These are phyloP conservation scores for Pichia kudriavzevii DNA, from an alignment of 1,139 yeast genomes.

Conservation along the genomic window DNA sequence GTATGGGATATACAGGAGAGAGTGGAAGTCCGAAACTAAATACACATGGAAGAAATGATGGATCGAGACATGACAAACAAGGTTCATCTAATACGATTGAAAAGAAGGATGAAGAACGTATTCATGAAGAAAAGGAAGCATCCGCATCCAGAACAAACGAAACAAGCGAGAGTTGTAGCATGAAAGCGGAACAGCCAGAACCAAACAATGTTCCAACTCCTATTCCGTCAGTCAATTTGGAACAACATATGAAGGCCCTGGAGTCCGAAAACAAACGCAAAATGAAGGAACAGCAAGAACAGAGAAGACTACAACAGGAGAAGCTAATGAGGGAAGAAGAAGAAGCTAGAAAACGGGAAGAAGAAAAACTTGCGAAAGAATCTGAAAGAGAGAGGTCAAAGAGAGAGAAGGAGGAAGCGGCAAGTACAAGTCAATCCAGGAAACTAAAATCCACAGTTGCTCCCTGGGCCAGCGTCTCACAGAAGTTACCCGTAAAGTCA, in stretches of 20 bases:
- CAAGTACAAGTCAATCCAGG: background rate
- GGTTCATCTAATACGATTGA: no score
- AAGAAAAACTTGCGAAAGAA: background rate
- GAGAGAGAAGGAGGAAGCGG: background rate
- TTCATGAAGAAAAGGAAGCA: no score
- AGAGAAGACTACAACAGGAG: constrained; percentile 4
- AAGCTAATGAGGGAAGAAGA: constrained; percentile 2
- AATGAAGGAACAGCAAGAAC: constrained; percentile 4
- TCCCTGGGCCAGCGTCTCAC: constrained; percentile 45
- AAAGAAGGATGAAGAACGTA: no score
- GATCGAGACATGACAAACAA: no score
- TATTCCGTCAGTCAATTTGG: constrained; percentile 3
- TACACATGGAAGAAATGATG: no score
- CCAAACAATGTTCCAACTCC: background rate
- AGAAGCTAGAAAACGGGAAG: background rate
- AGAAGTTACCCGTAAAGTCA: constrained; percentile 42
- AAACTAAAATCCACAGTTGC: constrained; percentile 32
- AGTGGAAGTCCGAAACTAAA: no score
- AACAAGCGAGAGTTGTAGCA: no score
- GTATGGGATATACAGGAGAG: no score
- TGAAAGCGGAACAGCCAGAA: no score
- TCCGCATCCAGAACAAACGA: no score
- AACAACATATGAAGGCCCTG: constrained; percentile 7
- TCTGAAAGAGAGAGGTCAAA: background rate
- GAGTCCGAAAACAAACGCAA: constrained; percentile 8